A percentile compares a stretch with the other conserved stretches of the same genome.
Evolutionary conservation across 2,329 filamentous ascomycete genomes (phyloP).

Genomic region (Penicillium sp.): DNA sequence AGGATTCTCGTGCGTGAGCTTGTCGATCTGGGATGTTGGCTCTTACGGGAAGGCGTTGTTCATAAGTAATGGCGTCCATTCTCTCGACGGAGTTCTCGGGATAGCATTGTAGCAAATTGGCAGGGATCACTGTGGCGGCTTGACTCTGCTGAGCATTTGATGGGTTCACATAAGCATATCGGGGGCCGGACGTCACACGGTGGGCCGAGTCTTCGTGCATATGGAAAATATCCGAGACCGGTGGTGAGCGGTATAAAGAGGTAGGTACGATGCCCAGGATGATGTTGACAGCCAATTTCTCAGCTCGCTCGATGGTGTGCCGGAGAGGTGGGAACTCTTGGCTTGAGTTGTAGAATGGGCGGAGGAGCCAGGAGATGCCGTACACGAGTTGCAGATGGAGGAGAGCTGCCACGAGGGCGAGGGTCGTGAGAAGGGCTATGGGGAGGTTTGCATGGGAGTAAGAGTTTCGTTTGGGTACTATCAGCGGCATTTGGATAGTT

Average conservation of each 20-base stretch:
- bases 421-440: constrained; percentile 12
- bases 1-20: neutral
- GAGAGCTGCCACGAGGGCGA: constrained; percentile 22
- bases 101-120: constrained; percentile 4
- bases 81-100: constrained; percentile 1
- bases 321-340: constrained; percentile 15
- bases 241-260: constrained; percentile 14
- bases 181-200: neutral
- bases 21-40: neutral
- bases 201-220: neutral
- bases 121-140: neutral
- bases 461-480: neutral
- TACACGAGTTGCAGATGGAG: constrained; percentile 28
- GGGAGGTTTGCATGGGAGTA: constrained; percentile 13
- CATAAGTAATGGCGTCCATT: neutral
- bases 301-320: constrained; percentile 19
- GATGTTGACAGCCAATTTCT: constrained; percentile 23
- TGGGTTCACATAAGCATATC: neutral
- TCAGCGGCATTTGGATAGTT: constrained; percentile 6
- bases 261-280: constrained; percentile 20
- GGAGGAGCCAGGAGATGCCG: constrained; percentile 15
- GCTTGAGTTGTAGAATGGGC: constrained; percentile 10
- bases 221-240: constrained; percentile 5
- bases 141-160: neutral
- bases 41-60: neutral